Evolutionary conservation across 129 eudicot genomes (phyloP), one percentile per base, ranked within the genome.

Genomic region (Arctium lappa): DNA sequence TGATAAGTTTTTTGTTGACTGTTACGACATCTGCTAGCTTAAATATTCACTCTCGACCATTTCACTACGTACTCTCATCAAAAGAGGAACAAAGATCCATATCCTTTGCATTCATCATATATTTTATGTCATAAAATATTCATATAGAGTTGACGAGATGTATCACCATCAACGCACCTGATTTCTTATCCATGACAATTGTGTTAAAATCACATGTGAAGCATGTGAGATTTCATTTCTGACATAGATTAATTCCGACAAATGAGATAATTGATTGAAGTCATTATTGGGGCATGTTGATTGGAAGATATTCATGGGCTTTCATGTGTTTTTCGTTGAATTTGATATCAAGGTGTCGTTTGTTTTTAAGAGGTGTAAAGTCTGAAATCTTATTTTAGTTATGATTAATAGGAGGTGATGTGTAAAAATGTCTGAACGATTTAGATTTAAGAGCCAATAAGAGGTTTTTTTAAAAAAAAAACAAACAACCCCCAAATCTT

Each of bases 201-300:
- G 46, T 33, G 72, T 77, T 53, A 42, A 34, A 53, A 77, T 33
- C 80, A 77, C 3, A 33, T 77, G 80, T 77, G 72, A 60, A 66
- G 42, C 44, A 75, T 65, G 79, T 76, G 40, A 68, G 80, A 77
- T 33, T n/a, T 56, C 38, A 38, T 76, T 76, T 48, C 46, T 70
- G 16, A 70, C 70, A 32, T 60, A 32, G 71, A n/a, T n/a, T n/a
- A n/a, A n/a, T 56, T 77, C 50, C 22, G 71, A 77, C 34, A 27
- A 53, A 48, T 76, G 62, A 32, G 15, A 31, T 15, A 8, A 76
- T 4, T 33, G 62, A 76, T 40, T 76, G 8, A 33, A n/a, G 32
- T 44, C 16, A 56, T 56, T 56, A 56, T 56, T 5, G 22, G 66
- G 66, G 7, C 29, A 16, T 53, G 27, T 56, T 56, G 66, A 56